phyloP scores from a whole-genome alignment of 2,329 filamentous ascomycete genomes.

The Ophiostoma quercus region DNA sequence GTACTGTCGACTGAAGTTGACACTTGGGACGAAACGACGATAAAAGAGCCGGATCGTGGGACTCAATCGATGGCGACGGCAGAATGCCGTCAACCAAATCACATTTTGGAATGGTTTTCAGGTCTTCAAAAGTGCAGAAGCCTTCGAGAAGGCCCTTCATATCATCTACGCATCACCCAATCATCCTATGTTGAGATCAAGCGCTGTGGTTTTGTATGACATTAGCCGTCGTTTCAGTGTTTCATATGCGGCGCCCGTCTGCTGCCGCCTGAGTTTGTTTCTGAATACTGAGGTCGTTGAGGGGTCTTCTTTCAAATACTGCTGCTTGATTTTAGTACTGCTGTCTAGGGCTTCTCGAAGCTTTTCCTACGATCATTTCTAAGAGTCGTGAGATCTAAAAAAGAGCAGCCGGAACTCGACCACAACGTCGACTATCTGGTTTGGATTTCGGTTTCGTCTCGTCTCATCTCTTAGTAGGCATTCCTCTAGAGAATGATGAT shows the following conservation, averaged over 20 bases:
- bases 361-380: background rate
- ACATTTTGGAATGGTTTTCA: too few relatives aligned
- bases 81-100: too few relatives aligned
- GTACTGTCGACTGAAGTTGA: background rate
- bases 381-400: background rate
- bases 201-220: background rate
- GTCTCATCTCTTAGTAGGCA: background rate
- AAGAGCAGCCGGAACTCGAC: background rate
- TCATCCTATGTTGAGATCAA: background rate
- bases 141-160: background rate
- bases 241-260: background rate
- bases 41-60: too few relatives aligned
- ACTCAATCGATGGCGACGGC: too few relatives aligned
- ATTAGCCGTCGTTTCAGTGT: background rate
- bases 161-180: background rate
- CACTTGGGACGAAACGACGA: background rate
- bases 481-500: background rate
- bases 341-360: background rate
- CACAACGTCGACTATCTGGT: background rate
- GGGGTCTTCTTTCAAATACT: too few relatives aligned
- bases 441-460: background rate
- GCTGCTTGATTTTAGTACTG: too few relatives aligned
- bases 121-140: too few relatives aligned
- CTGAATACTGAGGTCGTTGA: background rate
- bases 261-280: background rate